Conservation (phyloP, 208 protist genomes). For the Tetramitus jugosus region DNA sequence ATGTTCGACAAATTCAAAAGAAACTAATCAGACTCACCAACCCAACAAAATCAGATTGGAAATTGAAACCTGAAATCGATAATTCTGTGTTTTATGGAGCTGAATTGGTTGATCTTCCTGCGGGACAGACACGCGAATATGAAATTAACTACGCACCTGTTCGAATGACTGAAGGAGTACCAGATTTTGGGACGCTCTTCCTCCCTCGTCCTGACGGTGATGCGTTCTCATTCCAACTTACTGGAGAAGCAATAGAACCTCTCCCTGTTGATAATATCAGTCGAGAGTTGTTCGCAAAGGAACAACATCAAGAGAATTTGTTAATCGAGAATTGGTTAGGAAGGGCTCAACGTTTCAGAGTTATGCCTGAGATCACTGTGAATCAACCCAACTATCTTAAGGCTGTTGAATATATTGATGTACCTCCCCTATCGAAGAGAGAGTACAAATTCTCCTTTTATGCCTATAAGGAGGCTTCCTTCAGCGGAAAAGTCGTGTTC, state of each 20-base stretch:
- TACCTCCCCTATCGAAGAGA: conserved; percentile 53
- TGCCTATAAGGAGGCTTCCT: conserved; percentile 64
- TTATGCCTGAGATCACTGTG: conserved; percentile 42
- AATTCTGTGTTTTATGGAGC: conserved; percentile 56
- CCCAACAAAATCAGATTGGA: conserved; percentile 57
- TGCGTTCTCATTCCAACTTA: conserved; percentile 53
- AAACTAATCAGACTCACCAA: conserved; percentile 70
- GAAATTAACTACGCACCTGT: conserved; percentile 74
- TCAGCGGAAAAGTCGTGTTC: conserved; percentile 53
- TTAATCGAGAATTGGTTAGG: conserved; percentile 66
- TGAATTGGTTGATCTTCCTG: conserved; percentile 58
- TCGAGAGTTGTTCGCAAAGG: conserved; percentile 48
- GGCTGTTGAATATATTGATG: conserved; percentile 63
- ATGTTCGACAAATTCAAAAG: conserved; percentile 56
- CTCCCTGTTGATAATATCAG: conserved; percentile 30
- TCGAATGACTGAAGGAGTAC: conserved; percentile 49
- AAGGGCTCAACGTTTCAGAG: conserved; percentile 63
- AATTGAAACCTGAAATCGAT: conserved; percentile 67
- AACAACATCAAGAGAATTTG: conserved; percentile 46
- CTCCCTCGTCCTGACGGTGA: conserved; percentile 78
- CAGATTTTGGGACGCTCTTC: conserved; percentile 74
- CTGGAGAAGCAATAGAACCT: conserved; percentile 45
- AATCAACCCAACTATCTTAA: conserved; percentile 55
- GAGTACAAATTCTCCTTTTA: conserved; percentile 66
- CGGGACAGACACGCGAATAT: conserved; percentile 51